Base-by-base conservation (phyloP, 176 grass and related monocot species). In the Carex myosuroides region DNA sequence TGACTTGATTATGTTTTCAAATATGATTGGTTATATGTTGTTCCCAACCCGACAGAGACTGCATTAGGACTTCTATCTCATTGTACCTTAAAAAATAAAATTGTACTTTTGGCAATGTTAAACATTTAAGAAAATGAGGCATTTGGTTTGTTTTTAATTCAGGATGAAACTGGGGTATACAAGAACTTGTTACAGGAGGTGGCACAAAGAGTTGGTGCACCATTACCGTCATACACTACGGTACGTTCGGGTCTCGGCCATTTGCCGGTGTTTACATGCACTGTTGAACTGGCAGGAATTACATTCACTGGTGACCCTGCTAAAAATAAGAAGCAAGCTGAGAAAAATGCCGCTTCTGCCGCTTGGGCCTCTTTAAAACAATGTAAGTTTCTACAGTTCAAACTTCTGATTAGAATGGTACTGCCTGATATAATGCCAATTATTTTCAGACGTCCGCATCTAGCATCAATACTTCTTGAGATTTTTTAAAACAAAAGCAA, bases 91-190 rank as follows among this genome's bases (percentile, higher is more conserved):
- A 21, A 55, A 55, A 76, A 55, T 76, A 76, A 29, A 26, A 46
- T 76, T 76, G 22, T 55, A 14, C 5, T 14, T 75, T 17, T 52
- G 20, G 14, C 48, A 76, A 29, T 55, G n/a, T 11, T 41, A 72
- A 72, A 29, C 20, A 55, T 9, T 30, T 32, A 56, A 77, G 44
- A 11, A 32, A 78, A 78, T 78, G 73, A 78, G 22, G 3, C 56
- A 29, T 3, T 78, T 9, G 5, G 24, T 78, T 56, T 78, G 7
- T 57, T 44, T 29, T 56, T 44, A 44, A 64, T 62, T 81, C 89
- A 99, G 97, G 97, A 96, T 85, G 93, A 99, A 89, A 99, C 97
- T 58, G 97, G 97, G 24, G 97, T 99, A 76, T 99, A 99, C 69
- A 99, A 99, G 82, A 96, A 99, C 67, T 90, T 96, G 41, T 87